Evolutionary conservation across 2,329 filamentous ascomycete species (phyloP).

Genomic region (Aspergillus luchuensis): DNA sequence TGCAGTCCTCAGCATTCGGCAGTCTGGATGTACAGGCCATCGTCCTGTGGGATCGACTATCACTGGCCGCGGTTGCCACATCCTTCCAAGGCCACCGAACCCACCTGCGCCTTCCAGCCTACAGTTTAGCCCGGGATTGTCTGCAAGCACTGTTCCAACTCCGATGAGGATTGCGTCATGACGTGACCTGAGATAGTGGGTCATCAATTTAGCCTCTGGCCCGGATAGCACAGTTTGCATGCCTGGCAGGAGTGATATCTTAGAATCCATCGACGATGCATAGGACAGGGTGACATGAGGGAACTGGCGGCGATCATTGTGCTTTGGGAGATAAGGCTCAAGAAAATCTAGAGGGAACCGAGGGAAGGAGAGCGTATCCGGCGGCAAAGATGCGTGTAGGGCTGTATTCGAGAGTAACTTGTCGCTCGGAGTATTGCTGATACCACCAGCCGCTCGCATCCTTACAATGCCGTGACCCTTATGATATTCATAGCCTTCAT

Average conservation of each 20-base stretch:
- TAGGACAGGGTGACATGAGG: constrained; percentile 80
- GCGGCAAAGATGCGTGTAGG: constrained; percentile 29
- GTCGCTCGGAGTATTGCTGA: constrained; percentile 13
- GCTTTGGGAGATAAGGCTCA: constrained; percentile 53
- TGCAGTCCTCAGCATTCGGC: constrained; percentile 68
- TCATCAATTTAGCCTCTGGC: constrained; percentile 84
- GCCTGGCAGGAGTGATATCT: constrained; percentile 74
- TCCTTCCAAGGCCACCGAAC: constrained; percentile 55
- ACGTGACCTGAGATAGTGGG: constrained; percentile 79
- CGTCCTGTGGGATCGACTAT: constrained; percentile 77
- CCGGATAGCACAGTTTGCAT: constrained; percentile 83
- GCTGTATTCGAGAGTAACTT: constrained; percentile 15
- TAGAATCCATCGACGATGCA: constrained; percentile 84
- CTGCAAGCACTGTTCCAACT: constrained; percentile 78
- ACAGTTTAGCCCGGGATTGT: constrained; percentile 84
- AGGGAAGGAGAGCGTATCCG: constrained; percentile 50
- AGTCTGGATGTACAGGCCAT: constrained; percentile 64
- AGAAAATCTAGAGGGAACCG: constrained; percentile 49
- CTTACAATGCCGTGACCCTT: constrained; percentile 48
- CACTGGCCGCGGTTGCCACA: constrained; percentile 74
- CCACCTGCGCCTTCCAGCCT: constrained; percentile 65
- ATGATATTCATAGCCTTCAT: constrained; percentile 49
- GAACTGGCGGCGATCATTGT: constrained; percentile 36
- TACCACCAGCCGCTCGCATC: constrained; percentile 22
- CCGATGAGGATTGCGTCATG: constrained; percentile 87